These are phyloP conservation scores for Pichia californica DNA, from an alignment of 805 yeast species.

Conservation along the genomic window DNA sequence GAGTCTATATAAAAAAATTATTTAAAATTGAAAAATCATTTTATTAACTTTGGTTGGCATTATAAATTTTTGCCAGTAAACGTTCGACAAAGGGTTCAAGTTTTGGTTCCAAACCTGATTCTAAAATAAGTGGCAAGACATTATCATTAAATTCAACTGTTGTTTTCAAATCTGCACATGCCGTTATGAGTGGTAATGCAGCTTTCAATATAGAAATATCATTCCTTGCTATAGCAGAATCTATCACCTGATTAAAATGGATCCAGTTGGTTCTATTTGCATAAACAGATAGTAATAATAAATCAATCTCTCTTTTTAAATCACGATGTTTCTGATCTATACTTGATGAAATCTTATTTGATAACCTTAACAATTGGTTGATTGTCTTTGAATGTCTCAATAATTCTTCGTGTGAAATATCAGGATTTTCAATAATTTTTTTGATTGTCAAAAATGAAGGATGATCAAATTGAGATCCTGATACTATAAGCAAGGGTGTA, in stretches of 20 bases:
- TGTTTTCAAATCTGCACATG: constrained; percentile 9
- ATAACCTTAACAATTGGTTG: constrained; percentile 1
- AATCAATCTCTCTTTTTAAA: constrained; percentile 7
- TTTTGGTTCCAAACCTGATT: constrained; percentile 2
- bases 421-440: constrained; percentile 2
- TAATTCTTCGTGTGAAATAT: neutral
- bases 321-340: constrained; percentile 1
- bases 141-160: constrained; percentile 8
- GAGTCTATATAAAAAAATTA: no score
- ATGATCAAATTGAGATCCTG: constrained; percentile 25
- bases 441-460: constrained; percentile 17
- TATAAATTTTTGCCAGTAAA: neutral
- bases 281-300: constrained; percentile 14
- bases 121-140: constrained; percentile 13
- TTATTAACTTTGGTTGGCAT: neutral
- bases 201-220: constrained; percentile 11
- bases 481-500: constrained; percentile 21
- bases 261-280: constrained; percentile 15
- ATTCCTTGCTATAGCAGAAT: constrained; percentile 11
- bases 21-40: no score
- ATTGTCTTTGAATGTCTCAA: constrained; percentile 10
- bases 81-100: constrained; percentile 2
- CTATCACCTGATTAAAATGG: constrained; percentile 9
- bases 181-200: constrained; percentile 11
- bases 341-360: constrained; percentile 1